These are phyloP conservation scores for Clarireedia monteithiana DNA, from an alignment of 2,329 filamentous ascomycete genomes.

Conservation along the genomic window DNA sequence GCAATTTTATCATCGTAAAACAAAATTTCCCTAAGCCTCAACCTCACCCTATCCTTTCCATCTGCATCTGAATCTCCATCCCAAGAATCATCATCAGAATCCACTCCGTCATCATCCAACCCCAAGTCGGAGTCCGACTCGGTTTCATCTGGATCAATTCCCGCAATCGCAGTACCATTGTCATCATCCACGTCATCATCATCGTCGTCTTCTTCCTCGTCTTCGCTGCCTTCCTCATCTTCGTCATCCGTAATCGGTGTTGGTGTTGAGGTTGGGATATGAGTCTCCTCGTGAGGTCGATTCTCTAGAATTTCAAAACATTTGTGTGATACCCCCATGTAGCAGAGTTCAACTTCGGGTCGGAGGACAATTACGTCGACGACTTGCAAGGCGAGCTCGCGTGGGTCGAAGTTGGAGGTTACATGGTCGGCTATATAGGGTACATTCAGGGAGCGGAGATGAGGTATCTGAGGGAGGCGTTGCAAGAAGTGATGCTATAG, in stretches of 20 bases:
- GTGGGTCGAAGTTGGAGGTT: slow-evolving; percentile 47
- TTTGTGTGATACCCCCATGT: slow-evolving; percentile 67
- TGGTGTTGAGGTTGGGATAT: slow-evolving; percentile 29
- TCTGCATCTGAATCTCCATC: slow-evolving; percentile 40
- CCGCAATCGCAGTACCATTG: slow-evolving; percentile 26
- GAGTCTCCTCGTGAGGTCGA: slow-evolving; percentile 37
- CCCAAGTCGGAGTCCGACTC: slow-evolving; percentile 35
- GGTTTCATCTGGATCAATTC: slow-evolving; percentile 31
- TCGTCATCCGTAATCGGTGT: slow-evolving; percentile 36
- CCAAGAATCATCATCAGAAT: slow-evolving; percentile 41
- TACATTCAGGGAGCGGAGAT: slow-evolving; percentile 64
- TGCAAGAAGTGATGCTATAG: slow-evolving; percentile 70
- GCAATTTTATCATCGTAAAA: slow-evolving; percentile 81
- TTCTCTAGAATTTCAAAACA: slow-evolving; percentile 77
- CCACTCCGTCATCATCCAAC: slow-evolving; percentile 14
- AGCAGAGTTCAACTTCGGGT: slow-evolving; percentile 69
- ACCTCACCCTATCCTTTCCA: slow-evolving; percentile 34
- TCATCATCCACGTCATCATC: slow-evolving; percentile 35
- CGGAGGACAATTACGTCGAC: slow-evolving; percentile 71
- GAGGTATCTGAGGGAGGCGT: slow-evolving; percentile 60
- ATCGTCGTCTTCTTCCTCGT: slow-evolving; percentile 40
- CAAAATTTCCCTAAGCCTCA: slow-evolving; percentile 68
- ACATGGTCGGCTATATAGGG: slow-evolving; percentile 58
- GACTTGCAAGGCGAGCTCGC: slow-evolving; percentile 68
- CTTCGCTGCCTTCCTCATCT: slow-evolving; percentile 38